Evolutionary conservation across 208 protist genomes (phyloP).

Genomic region (Wallacemonas sp.): DNA sequence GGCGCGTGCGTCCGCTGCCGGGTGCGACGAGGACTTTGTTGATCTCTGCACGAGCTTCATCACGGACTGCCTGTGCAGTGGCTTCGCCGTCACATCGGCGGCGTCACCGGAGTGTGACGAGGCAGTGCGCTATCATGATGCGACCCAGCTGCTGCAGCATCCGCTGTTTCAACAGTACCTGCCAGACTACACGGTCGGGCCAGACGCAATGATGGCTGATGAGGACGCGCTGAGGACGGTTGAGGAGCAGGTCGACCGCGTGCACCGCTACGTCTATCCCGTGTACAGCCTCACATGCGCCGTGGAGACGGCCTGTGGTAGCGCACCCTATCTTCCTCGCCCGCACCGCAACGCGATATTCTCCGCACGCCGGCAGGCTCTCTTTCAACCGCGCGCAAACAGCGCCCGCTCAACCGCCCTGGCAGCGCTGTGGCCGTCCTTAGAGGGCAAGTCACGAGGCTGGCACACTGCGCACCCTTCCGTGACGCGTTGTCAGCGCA

Average conservation of each 20-base stretch:
- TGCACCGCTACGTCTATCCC: conserved; percentile 63
- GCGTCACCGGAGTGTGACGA: neutral
- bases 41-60: conserved; percentile 33
- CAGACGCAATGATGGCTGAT: conserved; percentile 8
- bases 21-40: conserved; percentile 24
- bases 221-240: conserved; percentile 23
- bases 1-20: conserved; percentile 18
- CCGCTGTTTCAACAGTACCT: conserved; percentile 25
- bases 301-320: conserved; percentile 35
- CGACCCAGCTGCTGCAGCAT: conserved; percentile 27
- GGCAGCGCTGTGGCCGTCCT: conserved; percentile 37
- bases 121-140: neutral
- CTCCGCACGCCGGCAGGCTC: conserved; percentile 28
- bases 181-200: neutral
- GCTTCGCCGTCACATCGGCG: conserved; percentile 17
- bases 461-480: conserved; percentile 25
- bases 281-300: conserved; percentile 36
- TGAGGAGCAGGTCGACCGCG: conserved; percentile 35
- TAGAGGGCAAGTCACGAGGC: conserved; percentile 21
- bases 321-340: conserved; percentile 41
- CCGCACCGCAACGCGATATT: conserved; percentile 73
- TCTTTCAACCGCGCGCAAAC: neutral
- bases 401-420: neutral
- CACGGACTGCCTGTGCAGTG: conserved; percentile 34
- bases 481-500: neutral